Base-by-base conservation (phyloP, 495 filamentous ascomycete species). In the Saxophila tyrrhenica region DNA sequence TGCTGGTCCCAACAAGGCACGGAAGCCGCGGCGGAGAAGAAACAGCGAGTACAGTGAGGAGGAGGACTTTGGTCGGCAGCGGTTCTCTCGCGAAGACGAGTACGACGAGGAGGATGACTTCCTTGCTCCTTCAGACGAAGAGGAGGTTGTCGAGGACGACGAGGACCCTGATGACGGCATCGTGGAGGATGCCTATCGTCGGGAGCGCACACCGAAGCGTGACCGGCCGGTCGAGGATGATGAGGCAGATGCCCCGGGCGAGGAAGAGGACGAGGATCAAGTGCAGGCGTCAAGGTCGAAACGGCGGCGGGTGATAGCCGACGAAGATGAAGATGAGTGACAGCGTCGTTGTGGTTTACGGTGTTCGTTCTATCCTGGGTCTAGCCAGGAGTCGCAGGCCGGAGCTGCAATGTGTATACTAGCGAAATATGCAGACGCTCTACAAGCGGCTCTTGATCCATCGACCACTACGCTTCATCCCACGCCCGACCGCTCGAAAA, bases 71-170 rank as follows among this genome's bases (percentile, higher is more conserved):
- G 78, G 78, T 54, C 72, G 75, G 1, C 78, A 80, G 35, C 73
- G 81, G 39, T 79, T 81, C 2, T 72, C 75, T 22, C 75, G 78
- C 20, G 79, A 87, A 58, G 88, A 96, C 63, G 86, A 91, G 64
- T 96, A 78, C 42, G 77, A 78, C 54, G 69, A 78, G 48, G 78
- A 80, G 35, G 79, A 82, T 56, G 74, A 69, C 45, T 78, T 78
- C 52, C 58, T 78, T 43, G 75, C 68, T 29, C 53, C 54, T 1
- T 69, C 65, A 17, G 72, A 80, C 39, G 74, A 76, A 25, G 78
- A 80, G 19, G 79, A 80, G 35, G 77, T 81, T 1, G 71, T 70
- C 23, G 71, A 75, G 65, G 78, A 76, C 55, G 77, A 75, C 19
- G 79, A 77, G 24, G 81, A 82, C n/a, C 71, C 75, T 16, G 66